phyloP scores from a whole-genome alignment of 73 alveolate genomes.

The Paramecium sonneborni region DNA sequence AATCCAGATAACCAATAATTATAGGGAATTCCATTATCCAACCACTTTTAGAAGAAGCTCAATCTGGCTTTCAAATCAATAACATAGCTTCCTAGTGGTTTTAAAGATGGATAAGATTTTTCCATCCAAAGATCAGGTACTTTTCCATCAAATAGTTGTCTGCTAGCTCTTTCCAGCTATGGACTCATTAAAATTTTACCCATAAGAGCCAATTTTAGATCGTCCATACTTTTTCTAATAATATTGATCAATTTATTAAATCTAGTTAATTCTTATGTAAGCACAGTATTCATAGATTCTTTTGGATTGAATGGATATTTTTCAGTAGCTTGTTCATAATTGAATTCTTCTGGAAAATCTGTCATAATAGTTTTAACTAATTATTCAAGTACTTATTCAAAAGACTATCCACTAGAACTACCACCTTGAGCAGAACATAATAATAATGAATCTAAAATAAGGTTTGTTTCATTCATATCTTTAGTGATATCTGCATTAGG shows the following conservation, averaged over 20 bases:
- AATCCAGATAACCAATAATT: slow-evolving; percentile 98
- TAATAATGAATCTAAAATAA: slow-evolving; percentile 80
- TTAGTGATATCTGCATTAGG: slow-evolving; percentile 99
- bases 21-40: slow-evolving; percentile 94
- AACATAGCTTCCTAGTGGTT: slow-evolving; percentile 96
- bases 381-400: slow-evolving; percentile 75
- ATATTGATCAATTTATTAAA: slow-evolving; percentile 93
- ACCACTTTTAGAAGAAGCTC: slow-evolving; percentile 94
- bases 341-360: slow-evolving; percentile 92
- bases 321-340: slow-evolving; percentile 85
- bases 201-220: slow-evolving; percentile 91
- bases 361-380: slow-evolving; percentile 89
- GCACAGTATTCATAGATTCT: slow-evolving; percentile 99
- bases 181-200: slow-evolving; percentile 97
- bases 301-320: slow-evolving; percentile 98
- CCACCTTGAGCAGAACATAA: slow-evolving; percentile 73
- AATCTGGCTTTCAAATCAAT: slow-evolving; percentile 88
- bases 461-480: slow-evolving; percentile 96
- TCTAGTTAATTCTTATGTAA: slow-evolving; percentile 97
- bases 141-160: slow-evolving; percentile 93
- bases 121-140: slow-evolving; percentile 99
- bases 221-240: slow-evolving; percentile 83
- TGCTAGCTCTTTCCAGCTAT: slow-evolving; percentile 95
- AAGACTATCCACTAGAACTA: slow-evolving; percentile 70
- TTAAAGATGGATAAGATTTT: slow-evolving; percentile 95